Base-by-base conservation (phyloP, 768 basidiomycete species). In the Porphyrellus cyaneotinctus region DNA sequence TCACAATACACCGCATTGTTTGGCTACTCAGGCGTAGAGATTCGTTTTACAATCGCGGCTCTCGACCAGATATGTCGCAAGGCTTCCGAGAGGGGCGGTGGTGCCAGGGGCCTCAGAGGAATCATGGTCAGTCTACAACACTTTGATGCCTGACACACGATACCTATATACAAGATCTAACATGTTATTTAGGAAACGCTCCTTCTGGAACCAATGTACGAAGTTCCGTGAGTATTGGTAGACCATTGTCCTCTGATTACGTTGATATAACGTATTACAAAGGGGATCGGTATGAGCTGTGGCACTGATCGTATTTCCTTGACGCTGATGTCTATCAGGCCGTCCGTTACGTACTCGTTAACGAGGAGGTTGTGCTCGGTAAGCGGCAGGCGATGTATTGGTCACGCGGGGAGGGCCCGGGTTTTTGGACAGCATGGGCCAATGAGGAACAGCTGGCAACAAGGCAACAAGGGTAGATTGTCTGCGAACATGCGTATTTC, bases 181-280 rank as follows among this genome's bases (percentile, higher is more conserved):
- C 26, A 22, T 20, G 36, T 39, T 12, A 13, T 24, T 32, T 38
- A 91, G 89, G 95, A 97, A 72, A 68, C 77, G 20, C 66, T 95
- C 3, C 72, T 98, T 45, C 74, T 95, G 43, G 92, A 97, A 44
- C 78, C 91, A 0, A 97, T 97, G 94, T 95, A 91, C 64, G 88
- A 92, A 74, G 86, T 85, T 42, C 91, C 91, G 85, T 89, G 69
- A 81, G 87, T 83, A 14, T 33, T 30, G 18, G 15, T 51, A 43
- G 33, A 22, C 48, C n/a, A n/a, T 38, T 39, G 37, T 54, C 53
- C 31, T 49, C 26, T 43, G 35, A 14, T 35, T 53, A 9, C 13
- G 31, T 28, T 30, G 26, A 47, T 42, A 43, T 57, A 18, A 61
- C 30, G 6, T 38, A 15, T 38, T 31, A 26, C 52, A 47, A 47